These are phyloP conservation scores for Termitomyces sp. DNA, from an alignment of 768 basidiomycete species.

Conservation along the genomic window DNA sequence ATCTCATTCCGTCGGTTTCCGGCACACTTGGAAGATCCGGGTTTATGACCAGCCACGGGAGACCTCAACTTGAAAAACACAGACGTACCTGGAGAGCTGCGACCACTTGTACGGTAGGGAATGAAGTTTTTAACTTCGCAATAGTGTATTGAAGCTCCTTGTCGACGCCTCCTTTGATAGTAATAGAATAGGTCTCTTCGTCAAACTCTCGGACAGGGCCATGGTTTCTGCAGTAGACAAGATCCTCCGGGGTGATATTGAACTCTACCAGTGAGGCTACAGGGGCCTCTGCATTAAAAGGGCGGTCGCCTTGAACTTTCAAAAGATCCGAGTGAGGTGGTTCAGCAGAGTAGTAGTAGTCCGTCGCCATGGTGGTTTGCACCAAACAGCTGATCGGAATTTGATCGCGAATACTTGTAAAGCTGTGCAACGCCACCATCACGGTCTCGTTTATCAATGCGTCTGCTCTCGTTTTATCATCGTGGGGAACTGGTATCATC, in stretches of 20 bases:
- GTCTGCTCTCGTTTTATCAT: conserved; percentile 30
- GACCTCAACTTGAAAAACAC: background rate
- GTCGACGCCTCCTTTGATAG: conserved; percentile 29
- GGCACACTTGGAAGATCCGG: conserved; percentile 39
- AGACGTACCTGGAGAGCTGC: conserved; percentile 52
- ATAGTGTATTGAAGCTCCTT: conserved; percentile 29
- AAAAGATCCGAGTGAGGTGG: conserved; percentile 43
- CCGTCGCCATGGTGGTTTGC: conserved; percentile 36
- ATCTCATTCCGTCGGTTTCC: conserved; percentile 66
- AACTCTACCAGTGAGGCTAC: conserved; percentile 52
- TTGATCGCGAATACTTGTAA: background rate
- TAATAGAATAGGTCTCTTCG: conserved; percentile 35
- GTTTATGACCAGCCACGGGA: background rate
- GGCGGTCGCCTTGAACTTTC: conserved; percentile 37
- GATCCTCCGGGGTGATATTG: conserved; percentile 51
- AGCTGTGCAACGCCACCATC: background rate
- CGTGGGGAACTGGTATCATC: conserved; percentile 39
- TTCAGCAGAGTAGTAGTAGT: conserved; percentile 42
- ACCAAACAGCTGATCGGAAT: conserved; percentile 9
- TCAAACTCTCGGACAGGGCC: conserved; percentile 50
- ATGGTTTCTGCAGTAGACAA: conserved; percentile 72
- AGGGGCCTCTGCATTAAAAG: conserved; percentile 68
- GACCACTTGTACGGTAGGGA: conserved; percentile 35
- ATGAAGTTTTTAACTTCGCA: conserved; percentile 31
- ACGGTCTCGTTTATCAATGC: too few species aligned